Percentiles rank a stretch among this genome's conserved stretches.
phyloP scores from a whole-genome alignment of 2,329 filamentous ascomycete genomes.

The Rhynchosporium agropyri region DNA sequence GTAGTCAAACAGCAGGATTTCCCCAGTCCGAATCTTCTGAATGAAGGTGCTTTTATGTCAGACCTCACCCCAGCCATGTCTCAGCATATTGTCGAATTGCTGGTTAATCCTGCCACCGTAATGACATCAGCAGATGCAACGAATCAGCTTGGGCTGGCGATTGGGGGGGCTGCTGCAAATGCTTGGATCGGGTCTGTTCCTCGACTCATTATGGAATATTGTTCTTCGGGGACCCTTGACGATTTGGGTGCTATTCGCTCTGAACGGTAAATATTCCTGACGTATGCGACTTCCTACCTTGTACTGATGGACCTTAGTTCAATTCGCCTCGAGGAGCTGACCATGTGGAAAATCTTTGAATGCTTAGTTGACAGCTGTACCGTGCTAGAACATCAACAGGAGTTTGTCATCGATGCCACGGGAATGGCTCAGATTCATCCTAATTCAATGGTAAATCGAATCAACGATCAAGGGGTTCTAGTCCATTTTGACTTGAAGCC shows the following conservation, averaged over 20 bases:
- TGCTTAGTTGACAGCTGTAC: conserved; percentile 15
- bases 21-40: no score
- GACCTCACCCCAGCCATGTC: background rate
- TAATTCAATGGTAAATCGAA: background rate
- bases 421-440: conserved; percentile 3
- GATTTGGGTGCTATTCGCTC: background rate
- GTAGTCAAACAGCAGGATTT: background rate
- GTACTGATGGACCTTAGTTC: background rate
- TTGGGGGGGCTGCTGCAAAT: background rate
- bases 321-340: conserved; percentile 14
- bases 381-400: conserved; percentile 3
- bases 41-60: background rate
- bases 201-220: conserved; percentile 7
- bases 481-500: conserved; percentile 21
- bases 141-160: background rate
- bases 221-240: background rate
- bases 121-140: background rate
- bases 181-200: background rate
- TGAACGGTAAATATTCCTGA: background rate
- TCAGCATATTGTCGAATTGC: background rate
- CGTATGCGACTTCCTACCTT: background rate
- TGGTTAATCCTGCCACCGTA: background rate
- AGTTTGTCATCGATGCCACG: background rate
- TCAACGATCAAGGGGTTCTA: background rate
- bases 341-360: conserved; percentile 21